Percentiles rank a stretch among this genome's conserved stretches.
These are phyloP conservation scores for Alternaria ventricosa DNA, from an alignment of 2,329 filamentous ascomycete genomes.

Conservation along the genomic window DNA sequence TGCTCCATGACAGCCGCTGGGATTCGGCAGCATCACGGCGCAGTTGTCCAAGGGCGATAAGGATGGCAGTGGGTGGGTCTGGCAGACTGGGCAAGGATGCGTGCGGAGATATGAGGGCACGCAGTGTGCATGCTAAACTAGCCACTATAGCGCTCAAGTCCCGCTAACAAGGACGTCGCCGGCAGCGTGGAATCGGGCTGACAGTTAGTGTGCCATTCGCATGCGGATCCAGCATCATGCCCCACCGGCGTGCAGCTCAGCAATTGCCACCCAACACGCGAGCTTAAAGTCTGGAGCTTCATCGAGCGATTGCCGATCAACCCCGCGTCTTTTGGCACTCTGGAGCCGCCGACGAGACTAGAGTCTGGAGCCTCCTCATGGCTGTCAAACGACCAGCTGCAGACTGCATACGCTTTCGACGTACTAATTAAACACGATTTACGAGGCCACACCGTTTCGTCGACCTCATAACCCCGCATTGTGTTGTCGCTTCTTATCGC, in stretches of 20 bases:
- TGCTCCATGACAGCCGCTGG: slow-evolving; percentile 11
- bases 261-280: slow-evolving; percentile 27
- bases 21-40: slow-evolving; percentile 12
- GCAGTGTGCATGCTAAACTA: slow-evolving; percentile 1
- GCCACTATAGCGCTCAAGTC: background rate
- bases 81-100: background rate
- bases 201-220: slow-evolving; percentile 26
- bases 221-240: slow-evolving; percentile 26
- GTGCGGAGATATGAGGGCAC: slow-evolving; percentile 4
- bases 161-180: slow-evolving; percentile 12
- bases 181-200: slow-evolving; percentile 38
- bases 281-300: slow-evolving; percentile 19
- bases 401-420: background rate
- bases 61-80: slow-evolving; percentile 18
- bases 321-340: slow-evolving; percentile 25
- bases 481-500: background rate
- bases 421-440: background rate
- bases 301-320: slow-evolving; percentile 24
- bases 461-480: slow-evolving; percentile 5
- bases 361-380: slow-evolving; percentile 5
- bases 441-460: background rate
- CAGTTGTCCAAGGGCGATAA: slow-evolving; percentile 15
- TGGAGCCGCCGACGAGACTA: slow-evolving; percentile 13
- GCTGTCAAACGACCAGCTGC: slow-evolving; percentile 3
- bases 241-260: slow-evolving; percentile 23